Evolutionary conservation across 2,329 filamentous ascomycete species (phyloP).

Genomic region (Fusarium robinianum): DNA sequence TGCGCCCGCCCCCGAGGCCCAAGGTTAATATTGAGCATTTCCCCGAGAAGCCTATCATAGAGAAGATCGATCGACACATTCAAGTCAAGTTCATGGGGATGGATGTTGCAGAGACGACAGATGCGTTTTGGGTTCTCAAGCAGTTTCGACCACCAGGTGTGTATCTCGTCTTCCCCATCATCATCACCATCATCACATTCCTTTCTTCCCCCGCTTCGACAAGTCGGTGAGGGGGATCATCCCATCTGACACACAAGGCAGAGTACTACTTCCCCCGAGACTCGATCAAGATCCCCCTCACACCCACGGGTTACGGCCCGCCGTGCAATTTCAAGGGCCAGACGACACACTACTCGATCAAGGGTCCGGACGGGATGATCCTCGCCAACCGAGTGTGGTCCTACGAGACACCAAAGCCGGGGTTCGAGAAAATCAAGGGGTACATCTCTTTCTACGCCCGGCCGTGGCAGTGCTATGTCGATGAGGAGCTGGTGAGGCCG

Average conservation of each 20-base stretch:
- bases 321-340: conserved; percentile 66
- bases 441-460: conserved; percentile 64
- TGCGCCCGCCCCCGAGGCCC: not conserved
- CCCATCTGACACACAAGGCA: conserved; percentile 29
- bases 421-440: conserved; percentile 58
- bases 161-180: conserved; percentile 30
- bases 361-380: conserved; percentile 45
- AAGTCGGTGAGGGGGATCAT: not conserved
- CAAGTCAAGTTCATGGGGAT: conserved; percentile 60
- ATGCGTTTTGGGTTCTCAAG: conserved; percentile 65
- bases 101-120: conserved; percentile 60
- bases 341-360: conserved; percentile 61
- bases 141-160: conserved; percentile 65
- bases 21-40: conserved; percentile 60
- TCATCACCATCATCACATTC: not conserved
- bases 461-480: conserved; percentile 66
- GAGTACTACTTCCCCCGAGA: conserved; percentile 64
- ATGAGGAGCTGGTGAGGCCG: conserved; percentile 62
- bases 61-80: conserved; percentile 58
- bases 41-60: conserved; percentile 61
- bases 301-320: conserved; percentile 48
- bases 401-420: conserved; percentile 58
- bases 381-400: conserved; percentile 62
- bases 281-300: conserved; percentile 52
- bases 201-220: not conserved